These are phyloP conservation scores for Claviceps sp. DNA, from an alignment of 2,329 filamentous ascomycete genomes.

Conservation along the genomic window DNA sequence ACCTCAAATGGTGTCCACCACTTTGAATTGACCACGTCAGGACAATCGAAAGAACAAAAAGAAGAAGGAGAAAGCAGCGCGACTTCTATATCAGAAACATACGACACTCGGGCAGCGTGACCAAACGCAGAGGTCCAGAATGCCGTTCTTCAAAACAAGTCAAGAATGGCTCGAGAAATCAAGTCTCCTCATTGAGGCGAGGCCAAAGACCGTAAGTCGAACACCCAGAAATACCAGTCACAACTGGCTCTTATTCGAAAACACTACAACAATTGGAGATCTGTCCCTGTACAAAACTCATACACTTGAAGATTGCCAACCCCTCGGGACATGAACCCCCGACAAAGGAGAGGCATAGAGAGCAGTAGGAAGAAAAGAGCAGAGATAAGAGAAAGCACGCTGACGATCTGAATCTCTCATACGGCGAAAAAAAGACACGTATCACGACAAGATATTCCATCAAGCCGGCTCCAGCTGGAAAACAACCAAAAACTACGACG, in stretches of 20 bases:
- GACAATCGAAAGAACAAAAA: not conserved
- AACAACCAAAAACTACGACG: slow-evolving; percentile 13
- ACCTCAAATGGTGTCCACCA: not conserved
- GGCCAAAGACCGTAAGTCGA: slow-evolving; percentile 61
- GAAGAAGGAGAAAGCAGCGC: not conserved
- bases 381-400: not conserved
- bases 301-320: too few relatives aligned
- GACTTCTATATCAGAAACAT: not conserved
- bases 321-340: too few relatives aligned
- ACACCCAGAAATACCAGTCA: not conserved
- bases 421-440: slow-evolving; percentile 46
- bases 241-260: too few relatives aligned
- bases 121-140: slow-evolving; percentile 20
- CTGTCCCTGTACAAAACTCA: too few relatives aligned
- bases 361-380: not conserved
- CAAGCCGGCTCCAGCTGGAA: slow-evolving; percentile 26
- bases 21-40: too few relatives aligned
- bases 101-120: not conserved
- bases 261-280: too few relatives aligned
- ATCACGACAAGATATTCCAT: slow-evolving; percentile 90
- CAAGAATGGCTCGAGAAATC: slow-evolving; percentile 91
- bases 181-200: slow-evolving; percentile 68
- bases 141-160: slow-evolving; percentile 73
- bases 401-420: slow-evolving; percentile 4
- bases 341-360: not conserved